Base-by-base conservation (phyloP, 2,329 filamentous ascomycete species). In the Pyrenophora seminiperda region DNA sequence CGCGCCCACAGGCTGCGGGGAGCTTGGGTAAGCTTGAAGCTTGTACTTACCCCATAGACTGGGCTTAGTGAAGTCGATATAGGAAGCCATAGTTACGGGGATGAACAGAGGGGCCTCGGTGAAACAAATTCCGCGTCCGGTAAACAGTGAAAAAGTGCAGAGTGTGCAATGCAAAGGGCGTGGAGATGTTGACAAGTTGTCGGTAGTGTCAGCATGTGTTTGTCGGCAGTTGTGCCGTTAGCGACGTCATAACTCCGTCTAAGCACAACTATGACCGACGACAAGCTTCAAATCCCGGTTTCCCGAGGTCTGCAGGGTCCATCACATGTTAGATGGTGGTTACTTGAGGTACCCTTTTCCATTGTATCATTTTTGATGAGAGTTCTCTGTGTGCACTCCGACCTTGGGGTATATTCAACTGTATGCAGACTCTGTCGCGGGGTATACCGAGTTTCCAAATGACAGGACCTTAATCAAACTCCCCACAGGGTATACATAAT, bases 11-110 rank as follows among this genome's bases (percentile, higher is more conserved):
- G 40, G 43, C 32, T 32, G 19, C 42, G 42, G 42, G 33, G 42
- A 22, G 11, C 17, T 37, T 11, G 19, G 32, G 20, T 18, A 34
- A 17, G 13, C 22, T 33, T 15, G 9, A 24, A 42, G 7, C 15
- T 18, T 29, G 39, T 38, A 73, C 76, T 54, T 64, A 81, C 78
- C 62, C 76, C 76, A 79, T 40, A 81, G 61, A 41, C 69, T 76
- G 27, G 75, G 75, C 65, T 80, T 76, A 55, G 61, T 75, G 62
- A 80, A 73, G 56, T 78, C 75, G 39, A 77, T 66, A 33, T 68
- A 56, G 36, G 50, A 57, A 40, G 56, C 58, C 66, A 69, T 69
- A 44, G 11, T 62, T 31, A 37, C 42, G 31, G 29, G 7, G 5
- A 2, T 19, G 22, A 3, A 4, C 7, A 14, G 7, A 20, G 5